These are phyloP conservation scores for Aspergillus fructus DNA, from an alignment of 2,329 filamentous ascomycete species.

Conservation along the genomic window DNA sequence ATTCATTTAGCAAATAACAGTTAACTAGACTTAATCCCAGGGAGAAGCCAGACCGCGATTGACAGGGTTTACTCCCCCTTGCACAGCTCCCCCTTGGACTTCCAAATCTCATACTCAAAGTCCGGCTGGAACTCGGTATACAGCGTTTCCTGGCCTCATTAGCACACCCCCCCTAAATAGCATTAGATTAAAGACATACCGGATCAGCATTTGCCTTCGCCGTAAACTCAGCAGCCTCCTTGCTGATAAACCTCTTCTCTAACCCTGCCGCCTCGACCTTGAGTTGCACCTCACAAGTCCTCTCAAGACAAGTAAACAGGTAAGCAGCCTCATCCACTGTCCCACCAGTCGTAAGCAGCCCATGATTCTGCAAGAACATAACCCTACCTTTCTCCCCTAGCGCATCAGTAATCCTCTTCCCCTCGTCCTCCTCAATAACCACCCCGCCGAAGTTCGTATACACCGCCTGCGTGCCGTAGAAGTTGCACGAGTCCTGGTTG, in stretches of 20 bases:
- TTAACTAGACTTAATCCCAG: too few relatives aligned
- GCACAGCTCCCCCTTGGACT: background rate
- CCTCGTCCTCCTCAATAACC: slow-evolving; percentile 47
- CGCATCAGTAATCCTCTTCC: slow-evolving; percentile 41
- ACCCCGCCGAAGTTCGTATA: slow-evolving; percentile 50
- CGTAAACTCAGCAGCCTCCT: background rate
- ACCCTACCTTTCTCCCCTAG: slow-evolving; percentile 22
- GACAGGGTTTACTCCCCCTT: too few relatives aligned
- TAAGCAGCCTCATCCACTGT: slow-evolving; percentile 75
- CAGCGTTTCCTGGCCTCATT: background rate
- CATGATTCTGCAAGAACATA: slow-evolving; percentile 33
- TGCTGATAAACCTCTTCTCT: background rate
- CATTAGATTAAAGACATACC: too few relatives aligned
- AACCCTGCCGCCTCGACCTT: slow-evolving; percentile 56
- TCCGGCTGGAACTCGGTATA: background rate
- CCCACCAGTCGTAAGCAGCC: slow-evolving; percentile 58
- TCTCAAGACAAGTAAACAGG: slow-evolving; percentile 65
- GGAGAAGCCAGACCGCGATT: too few relatives aligned
- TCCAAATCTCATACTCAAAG: background rate
- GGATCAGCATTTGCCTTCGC: background rate
- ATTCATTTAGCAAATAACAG: too few relatives aligned
- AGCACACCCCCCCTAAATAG: too few relatives aligned
- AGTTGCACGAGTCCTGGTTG: slow-evolving; percentile 37
- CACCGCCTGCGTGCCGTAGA: slow-evolving; percentile 27
- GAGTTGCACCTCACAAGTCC: slow-evolving; percentile 67